Evolutionary conservation across 106 monocot species (phyloP).

Genomic region (Acanthochlamys bracteata): DNA sequence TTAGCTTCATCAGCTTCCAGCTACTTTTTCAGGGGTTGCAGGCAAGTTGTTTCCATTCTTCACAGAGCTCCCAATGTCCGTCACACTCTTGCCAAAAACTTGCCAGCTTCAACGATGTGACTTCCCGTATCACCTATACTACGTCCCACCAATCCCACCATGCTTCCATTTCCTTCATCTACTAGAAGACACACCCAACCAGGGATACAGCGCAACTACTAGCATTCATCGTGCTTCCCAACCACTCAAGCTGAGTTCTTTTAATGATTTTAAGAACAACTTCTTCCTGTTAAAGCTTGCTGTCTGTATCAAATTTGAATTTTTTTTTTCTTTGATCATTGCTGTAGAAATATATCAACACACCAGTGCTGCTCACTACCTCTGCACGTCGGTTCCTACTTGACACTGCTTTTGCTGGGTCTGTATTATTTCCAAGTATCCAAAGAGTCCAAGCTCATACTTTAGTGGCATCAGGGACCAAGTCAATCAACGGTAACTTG

Average conservation of each 20-base stretch:
- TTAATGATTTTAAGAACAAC: too few species aligned
- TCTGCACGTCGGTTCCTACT: conserved; percentile 53
- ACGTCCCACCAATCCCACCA: conserved; percentile 39
- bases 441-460: conserved; percentile 53
- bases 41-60: conserved; percentile 28
- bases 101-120: conserved; percentile 67
- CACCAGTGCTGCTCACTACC: conserved; percentile 55
- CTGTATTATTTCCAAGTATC: conserved; percentile 86
- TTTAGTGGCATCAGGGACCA: conserved; percentile 63
- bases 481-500: conserved; percentile 58
- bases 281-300: too few species aligned
- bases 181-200: conserved; percentile 54
- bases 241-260: conserved; percentile 75
- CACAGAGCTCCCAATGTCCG: conserved; percentile 30
- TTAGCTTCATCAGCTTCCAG: background rate
- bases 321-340: too few species aligned
- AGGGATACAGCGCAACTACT: conserved; percentile 48
- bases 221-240: conserved; percentile 80
- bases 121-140: conserved; percentile 45
- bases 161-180: conserved; percentile 24
- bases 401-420: too few species aligned
- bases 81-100: conserved; percentile 60
- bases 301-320: too few species aligned
- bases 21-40: background rate
- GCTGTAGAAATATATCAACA: too few species aligned